Percentiles rank a stretch among this genome's conserved stretches.
These are phyloP conservation scores for Chlorella vulgaris DNA, from an alignment of 139 green algal species.

Conservation along the genomic window DNA sequence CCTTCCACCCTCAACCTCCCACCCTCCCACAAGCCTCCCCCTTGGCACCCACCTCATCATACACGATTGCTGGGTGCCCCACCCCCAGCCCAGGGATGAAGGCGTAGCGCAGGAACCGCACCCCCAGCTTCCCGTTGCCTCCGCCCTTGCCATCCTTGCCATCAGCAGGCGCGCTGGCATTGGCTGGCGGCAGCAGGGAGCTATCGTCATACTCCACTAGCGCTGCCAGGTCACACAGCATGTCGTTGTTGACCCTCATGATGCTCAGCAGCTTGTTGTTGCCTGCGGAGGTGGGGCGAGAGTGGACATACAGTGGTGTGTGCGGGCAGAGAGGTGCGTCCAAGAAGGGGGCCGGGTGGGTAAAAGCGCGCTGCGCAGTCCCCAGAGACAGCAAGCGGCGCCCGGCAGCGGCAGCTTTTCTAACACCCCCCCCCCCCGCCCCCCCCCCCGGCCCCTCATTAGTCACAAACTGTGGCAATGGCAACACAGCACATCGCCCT, in stretches of 20 bases:
- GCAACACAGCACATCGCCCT: too few relatives aligned
- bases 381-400: too few relatives aligned
- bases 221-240: constrained; percentile 44
- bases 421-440: too few relatives aligned
- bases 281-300: not conserved
- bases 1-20: not conserved
- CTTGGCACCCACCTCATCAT: constrained; percentile 23
- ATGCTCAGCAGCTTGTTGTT: constrained; percentile 40
- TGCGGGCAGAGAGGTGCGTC: too few relatives aligned
- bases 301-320: not conserved
- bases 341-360: not conserved
- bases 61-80: constrained; percentile 39
- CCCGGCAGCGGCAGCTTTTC: too few relatives aligned
- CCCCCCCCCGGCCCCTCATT: too few relatives aligned
- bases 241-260: constrained; percentile 50
- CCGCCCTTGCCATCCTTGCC: not conserved
- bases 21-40: not conserved
- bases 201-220: constrained; percentile 37
- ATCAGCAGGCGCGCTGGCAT: not conserved
- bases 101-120: constrained; percentile 38
- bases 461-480: too few relatives aligned
- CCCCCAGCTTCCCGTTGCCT: not conserved
- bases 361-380: too few relatives aligned
- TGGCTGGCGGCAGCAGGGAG: not conserved
- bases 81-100: constrained; percentile 36